Base-by-base conservation (phyloP, 345 rosid species). In the Kernera saxatilis region DNA sequence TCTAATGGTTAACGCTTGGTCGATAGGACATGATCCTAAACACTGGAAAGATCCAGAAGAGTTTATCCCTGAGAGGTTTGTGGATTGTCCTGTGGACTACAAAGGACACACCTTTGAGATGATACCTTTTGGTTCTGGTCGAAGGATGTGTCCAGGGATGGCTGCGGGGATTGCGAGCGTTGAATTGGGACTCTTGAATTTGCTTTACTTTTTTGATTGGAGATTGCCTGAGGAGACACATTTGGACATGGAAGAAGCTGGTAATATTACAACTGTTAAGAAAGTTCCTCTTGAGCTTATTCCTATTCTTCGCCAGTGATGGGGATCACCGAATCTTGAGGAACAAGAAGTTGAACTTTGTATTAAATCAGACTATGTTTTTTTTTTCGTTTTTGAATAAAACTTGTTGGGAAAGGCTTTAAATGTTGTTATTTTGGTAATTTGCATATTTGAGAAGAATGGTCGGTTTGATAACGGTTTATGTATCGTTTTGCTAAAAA, bases 51-150 rank as follows among this genome's bases (percentile, higher is more conserved):
- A n/a, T n/a, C n/a, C n/a, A n/a, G n/a, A n/a, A n/a, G n/a, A n/a
- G n/a, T n/a, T n/a, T n/a, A n/a, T n/a, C 10, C 85, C 80, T 2
- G 79, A 81, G 33, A 79, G 84, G 45, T 77, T 81, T 39, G 15
- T 79, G 40, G 77, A 43, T 9, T 67, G 63, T 48, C 11, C 61
- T 66, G 81, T n/a, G n/a, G n/a, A n/a, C n/a, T n/a, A n/a, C n/a
- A n/a, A n/a, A n/a, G n/a, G n/a, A n/a, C n/a, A n/a, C n/a, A n/a
- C n/a, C 36, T 81, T 70, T 2, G 81, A 83, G 83, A 49, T 83
- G 29, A 45, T 81, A 67, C 84, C 37, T 2, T 36, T 36, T 43
- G 21, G 23, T 44, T 44, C 5, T 17, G 23, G 49, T 44, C 7
- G 23, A 23, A 44, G 49, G 9, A 44, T 36, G 12, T 44, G 12